A percentile compares a stretch with the other conserved stretches of the same genome.
Conservation (phyloP, 1,284 basidiomycete genomes). For the Melampsora abietis-canadensis region DNA sequence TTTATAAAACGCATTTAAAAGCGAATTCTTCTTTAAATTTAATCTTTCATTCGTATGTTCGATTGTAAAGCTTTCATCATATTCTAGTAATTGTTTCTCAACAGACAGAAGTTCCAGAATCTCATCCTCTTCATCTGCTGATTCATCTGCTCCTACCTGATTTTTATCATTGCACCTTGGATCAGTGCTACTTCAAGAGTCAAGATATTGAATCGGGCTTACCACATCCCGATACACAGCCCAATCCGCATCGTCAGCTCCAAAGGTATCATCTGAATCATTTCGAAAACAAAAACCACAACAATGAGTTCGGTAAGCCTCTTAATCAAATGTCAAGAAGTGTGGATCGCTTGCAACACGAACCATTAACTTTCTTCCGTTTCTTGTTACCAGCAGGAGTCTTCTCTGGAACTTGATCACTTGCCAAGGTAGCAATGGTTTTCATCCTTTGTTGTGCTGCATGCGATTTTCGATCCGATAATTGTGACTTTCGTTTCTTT, state of each 20-base stretch:
- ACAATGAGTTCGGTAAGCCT: background rate
- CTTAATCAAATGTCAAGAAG: background rate
- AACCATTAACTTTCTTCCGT: slow-evolving; percentile 61
- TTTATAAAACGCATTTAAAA: slow-evolving; percentile 74
- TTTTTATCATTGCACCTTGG: slow-evolving; percentile 53
- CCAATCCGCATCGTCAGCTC: slow-evolving; percentile 95
- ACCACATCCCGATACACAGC: slow-evolving; percentile 96
- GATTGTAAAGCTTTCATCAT: slow-evolving; percentile 77
- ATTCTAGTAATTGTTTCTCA: slow-evolving; percentile 74
- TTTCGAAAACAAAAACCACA: background rate
- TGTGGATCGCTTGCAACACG: slow-evolving; percentile 46
- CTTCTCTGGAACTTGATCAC: slow-evolving; percentile 51
- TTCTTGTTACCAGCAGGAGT: slow-evolving; percentile 67
- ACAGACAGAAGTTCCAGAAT: slow-evolving; percentile 67
- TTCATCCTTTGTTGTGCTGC: slow-evolving; percentile 97
- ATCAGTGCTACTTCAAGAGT: slow-evolving; percentile 26
- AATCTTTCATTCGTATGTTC: slow-evolving; percentile 79
- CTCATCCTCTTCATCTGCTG: slow-evolving; percentile 94
- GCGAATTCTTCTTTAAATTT: slow-evolving; percentile 70
- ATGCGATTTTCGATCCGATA: slow-evolving; percentile 87
- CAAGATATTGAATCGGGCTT: slow-evolving; percentile 48
- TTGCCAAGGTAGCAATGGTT: slow-evolving; percentile 85
- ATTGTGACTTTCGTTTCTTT: slow-evolving; percentile 72
- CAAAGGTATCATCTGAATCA: slow-evolving; percentile 80
- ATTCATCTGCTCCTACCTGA: slow-evolving; percentile 70